phyloP scores from a whole-genome alignment of 208 protist species.

The Angomonas deanei region DNA sequence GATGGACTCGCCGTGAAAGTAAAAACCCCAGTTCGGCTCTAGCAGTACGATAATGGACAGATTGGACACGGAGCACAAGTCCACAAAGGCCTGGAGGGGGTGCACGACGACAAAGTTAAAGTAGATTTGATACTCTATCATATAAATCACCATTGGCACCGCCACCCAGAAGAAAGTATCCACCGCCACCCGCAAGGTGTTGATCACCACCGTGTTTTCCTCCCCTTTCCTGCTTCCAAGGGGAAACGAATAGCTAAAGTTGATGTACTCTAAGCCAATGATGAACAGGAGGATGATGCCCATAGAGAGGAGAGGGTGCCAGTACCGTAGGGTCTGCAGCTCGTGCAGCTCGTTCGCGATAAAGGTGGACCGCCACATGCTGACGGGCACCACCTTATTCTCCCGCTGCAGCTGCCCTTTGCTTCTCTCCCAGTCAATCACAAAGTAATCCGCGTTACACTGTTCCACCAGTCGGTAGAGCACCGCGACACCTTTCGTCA shows the following conservation, averaged over 20 bases:
- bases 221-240: constrained; percentile 18
- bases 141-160: constrained; percentile 54
- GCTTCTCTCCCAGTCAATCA: constrained; percentile 88
- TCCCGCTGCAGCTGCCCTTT: constrained; percentile 83
- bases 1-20: constrained; percentile 90
- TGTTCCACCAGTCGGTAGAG: constrained; percentile 73
- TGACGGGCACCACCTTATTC: constrained; percentile 76
- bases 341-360: constrained; percentile 80
- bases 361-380: constrained; percentile 86
- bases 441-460: constrained; percentile 83
- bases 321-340: constrained; percentile 68
- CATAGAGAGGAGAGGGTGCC: constrained; percentile 69
- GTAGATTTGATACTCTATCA: constrained; percentile 75
- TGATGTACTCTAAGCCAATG: constrained; percentile 39
- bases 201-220: constrained; percentile 24
- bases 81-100: constrained; percentile 81
- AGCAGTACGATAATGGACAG: constrained; percentile 83
- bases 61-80: constrained; percentile 89
- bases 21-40: constrained; percentile 82
- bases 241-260: constrained; percentile 40
- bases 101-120: constrained; percentile 83
- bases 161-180: constrained; percentile 74
- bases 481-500: constrained; percentile 51
- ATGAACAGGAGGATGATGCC: constrained; percentile 70
- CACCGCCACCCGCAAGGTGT: constrained; percentile 60